phyloP scores from a whole-genome alignment of 2,329 filamentous ascomycete genomes.

The Pseudogymnoascus sp. region DNA sequence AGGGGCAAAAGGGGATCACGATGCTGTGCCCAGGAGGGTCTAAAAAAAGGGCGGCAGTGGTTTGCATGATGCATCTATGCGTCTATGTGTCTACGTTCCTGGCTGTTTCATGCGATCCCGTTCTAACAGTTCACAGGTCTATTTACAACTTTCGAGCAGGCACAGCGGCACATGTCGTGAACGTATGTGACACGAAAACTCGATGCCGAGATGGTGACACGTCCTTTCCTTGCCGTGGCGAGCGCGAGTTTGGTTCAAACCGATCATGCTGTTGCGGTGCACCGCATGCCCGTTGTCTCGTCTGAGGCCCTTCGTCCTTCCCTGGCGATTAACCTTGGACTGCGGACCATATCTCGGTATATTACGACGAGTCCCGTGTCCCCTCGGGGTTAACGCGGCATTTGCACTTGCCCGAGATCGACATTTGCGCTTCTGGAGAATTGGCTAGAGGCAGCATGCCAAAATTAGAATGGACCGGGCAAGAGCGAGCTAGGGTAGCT shows the following conservation, averaged over 20 bases:
- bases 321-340: not conserved
- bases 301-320: slow-evolving; percentile 3
- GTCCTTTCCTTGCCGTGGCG: not conserved
- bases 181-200: not conserved
- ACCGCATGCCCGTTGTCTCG: not conserved
- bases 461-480: not conserved
- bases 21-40: not conserved
- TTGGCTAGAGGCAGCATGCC: not conserved
- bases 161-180: not conserved
- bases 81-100: not conserved
- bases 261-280: not conserved
- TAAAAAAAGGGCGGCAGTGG: not conserved
- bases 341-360: not conserved
- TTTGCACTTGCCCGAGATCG: not conserved
- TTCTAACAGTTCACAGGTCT: not conserved
- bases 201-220: not conserved
- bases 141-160: not conserved
- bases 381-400: not conserved
- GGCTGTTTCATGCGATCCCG: not conserved
- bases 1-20: not conserved
- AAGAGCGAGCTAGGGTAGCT: not conserved
- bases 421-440: not conserved
- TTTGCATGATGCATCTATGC: slow-evolving; percentile 5
- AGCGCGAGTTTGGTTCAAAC: not conserved
- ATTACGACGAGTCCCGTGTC: not conserved